Base-by-base conservation (phyloP, 2,329 filamentous ascomycete genomes). In the Stagonosporopsis vannaccii region DNA sequence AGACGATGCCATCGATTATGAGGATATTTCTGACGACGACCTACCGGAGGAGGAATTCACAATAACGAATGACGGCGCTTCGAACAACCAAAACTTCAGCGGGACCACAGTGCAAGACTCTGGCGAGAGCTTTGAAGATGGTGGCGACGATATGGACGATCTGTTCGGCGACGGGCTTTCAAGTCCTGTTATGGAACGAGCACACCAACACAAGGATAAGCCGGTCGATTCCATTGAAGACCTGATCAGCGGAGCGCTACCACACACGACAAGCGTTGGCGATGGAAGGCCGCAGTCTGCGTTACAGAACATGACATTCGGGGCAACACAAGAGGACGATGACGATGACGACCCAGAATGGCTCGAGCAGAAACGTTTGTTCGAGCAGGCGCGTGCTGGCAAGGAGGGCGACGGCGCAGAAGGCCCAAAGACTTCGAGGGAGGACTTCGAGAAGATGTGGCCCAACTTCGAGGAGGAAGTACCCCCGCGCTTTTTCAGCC, bases 1-100 rank as follows among this genome's bases (percentile, higher is more conserved):
- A 51, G 92, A 92, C 58, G 91, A 98, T 77, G 95, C 95, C 36
- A 80, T 95, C 60, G 95, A 99, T 72, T 99, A 84, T 67, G 92
- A 91, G 72, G 91, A 97, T 70, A 93, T 98, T 60, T 90, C 90
- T 63, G 94, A 98, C 73, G 92, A 96, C 71, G 93, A 97, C 61
- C 83, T 97, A 7, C 90, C 92, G 6, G 91, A 95, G 61, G 88
- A 91, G 58, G 84, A 87, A 56, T 64, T 66, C 20, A 62, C 58
- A 28, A 45, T 37, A 39, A 67, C 62, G 35, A 65, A 63, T 11
- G 61, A 58, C 40, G 66, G 63, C 28, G 62, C 56, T 26, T 54
- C 62, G 32, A 59, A 57, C 20, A 51, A 63, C 7, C 67, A 61
- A 6, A 67, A 69, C 35, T 65, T 67, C 41, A 75, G 71, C 41